These are phyloP conservation scores for Sorghum bicolor DNA, from an alignment of 176 grass and related monocot species.

Conservation along the genomic window DNA sequence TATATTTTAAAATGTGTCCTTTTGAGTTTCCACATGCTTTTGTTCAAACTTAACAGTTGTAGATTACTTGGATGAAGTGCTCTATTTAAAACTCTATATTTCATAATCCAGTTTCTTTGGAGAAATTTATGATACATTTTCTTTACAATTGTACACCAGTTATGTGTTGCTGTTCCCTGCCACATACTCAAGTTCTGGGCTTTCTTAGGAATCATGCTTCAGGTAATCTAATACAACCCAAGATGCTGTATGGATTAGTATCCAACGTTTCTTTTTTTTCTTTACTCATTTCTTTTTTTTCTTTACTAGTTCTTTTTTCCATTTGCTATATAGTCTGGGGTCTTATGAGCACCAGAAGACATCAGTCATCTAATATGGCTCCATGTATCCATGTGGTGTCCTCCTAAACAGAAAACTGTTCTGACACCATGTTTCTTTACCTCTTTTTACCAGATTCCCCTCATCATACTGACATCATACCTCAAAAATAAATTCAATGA, in stretches of 20 bases:
- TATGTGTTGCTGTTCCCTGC: conserved; percentile 85
- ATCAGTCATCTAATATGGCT: not conserved
- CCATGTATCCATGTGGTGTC: not conserved
- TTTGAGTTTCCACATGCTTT: not conserved
- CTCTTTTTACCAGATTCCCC: conserved; percentile 58
- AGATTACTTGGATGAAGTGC: not conserved
- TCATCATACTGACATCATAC: conserved; percentile 81
- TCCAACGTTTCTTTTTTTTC: not conserved
- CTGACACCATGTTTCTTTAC: conserved; percentile 16
- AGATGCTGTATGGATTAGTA: not conserved
- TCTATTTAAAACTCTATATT: not conserved
- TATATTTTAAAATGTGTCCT: not conserved
- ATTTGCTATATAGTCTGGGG: not conserved
- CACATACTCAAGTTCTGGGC: conserved; percentile 94
- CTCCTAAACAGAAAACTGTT: not conserved
- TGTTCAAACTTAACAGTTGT: not conserved
- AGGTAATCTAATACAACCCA: conserved; percentile 40
- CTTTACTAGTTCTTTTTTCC: not conserved
- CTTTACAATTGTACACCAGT: conserved; percentile 44
- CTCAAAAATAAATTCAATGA: conserved; percentile 86
- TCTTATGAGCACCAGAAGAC: not conserved
- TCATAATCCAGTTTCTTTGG: not conserved
- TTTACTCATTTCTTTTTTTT: not conserved
- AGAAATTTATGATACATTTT: conserved; percentile 30
- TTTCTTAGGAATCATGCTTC: conserved; percentile 92